Evolutionary conservation across 768 basidiomycete species (phyloP).

Genomic region (Cyclocybe cylindracea): DNA sequence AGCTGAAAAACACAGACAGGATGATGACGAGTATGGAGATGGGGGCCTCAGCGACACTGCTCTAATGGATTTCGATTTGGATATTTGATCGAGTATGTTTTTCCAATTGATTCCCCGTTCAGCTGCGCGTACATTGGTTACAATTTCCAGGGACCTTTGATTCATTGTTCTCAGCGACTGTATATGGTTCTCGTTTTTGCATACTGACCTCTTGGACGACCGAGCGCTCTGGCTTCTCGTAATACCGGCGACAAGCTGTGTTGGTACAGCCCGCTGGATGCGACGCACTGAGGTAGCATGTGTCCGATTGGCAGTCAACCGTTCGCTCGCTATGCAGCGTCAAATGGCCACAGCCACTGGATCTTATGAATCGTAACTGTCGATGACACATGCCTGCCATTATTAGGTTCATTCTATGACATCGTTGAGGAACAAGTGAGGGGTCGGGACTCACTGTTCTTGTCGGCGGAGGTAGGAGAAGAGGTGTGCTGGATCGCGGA

Average conservation of each 20-base stretch:
- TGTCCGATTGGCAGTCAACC: slow-evolving; percentile 52
- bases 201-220: slow-evolving; percentile 43
- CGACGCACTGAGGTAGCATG: slow-evolving; percentile 47
- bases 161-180: slow-evolving; percentile 14
- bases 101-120: slow-evolving; percentile 2
- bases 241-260: slow-evolving; percentile 59
- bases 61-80: slow-evolving; percentile 58
- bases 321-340: slow-evolving; percentile 40
- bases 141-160: slow-evolving; percentile 40
- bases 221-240: slow-evolving; percentile 57
- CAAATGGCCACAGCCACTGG: slow-evolving; percentile 56
- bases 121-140: slow-evolving; percentile 28
- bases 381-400: slow-evolving; percentile 62
- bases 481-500: slow-evolving; percentile 33
- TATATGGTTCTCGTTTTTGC: not conserved
- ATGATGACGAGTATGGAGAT: slow-evolving; percentile 67
- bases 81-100: slow-evolving; percentile 28
- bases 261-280: slow-evolving; percentile 52
- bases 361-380: slow-evolving; percentile 52
- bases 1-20: slow-evolving; percentile 44
- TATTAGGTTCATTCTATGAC: slow-evolving; percentile 21
- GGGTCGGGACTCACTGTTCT: slow-evolving; percentile 29
- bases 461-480: slow-evolving; percentile 60
- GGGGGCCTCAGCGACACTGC: slow-evolving; percentile 67
- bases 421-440: slow-evolving; percentile 12